These are phyloP conservation scores for Gymnopilus junonius DNA, from an alignment of 768 basidiomycete genomes.

Conservation along the genomic window DNA sequence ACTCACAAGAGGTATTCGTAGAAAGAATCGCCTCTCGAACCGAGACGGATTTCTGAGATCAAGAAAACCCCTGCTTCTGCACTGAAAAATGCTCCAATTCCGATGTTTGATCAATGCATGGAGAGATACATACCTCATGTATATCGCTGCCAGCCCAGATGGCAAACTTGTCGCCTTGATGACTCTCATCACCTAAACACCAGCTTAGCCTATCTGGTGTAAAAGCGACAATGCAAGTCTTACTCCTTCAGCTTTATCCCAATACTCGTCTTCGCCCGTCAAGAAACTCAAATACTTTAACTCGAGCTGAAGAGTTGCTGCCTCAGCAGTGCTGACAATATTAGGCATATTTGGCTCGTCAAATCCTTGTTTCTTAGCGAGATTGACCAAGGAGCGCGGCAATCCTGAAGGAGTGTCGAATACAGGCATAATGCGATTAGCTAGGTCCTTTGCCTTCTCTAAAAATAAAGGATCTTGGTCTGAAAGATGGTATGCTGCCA, in stretches of 20 bases:
- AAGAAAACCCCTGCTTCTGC: constrained; percentile 51
- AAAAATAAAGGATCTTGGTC: constrained; percentile 73
- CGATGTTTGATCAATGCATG: not conserved
- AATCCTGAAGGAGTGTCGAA: constrained; percentile 86
- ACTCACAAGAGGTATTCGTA: constrained; percentile 88
- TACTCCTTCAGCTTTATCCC: constrained; percentile 83
- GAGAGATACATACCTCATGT: constrained; percentile 61
- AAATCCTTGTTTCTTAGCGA: constrained; percentile 61
- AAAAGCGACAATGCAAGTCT: not conserved
- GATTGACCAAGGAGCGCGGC: constrained; percentile 78
- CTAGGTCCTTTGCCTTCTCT: constrained; percentile 80
- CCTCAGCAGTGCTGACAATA: constrained; percentile 83
- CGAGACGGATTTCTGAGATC: constrained; percentile 80
- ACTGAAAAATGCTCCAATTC: constrained; percentile 25
- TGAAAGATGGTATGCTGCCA: constrained; percentile 87
- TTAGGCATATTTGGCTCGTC: constrained; percentile 62
- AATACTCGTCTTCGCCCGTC: constrained; percentile 79
- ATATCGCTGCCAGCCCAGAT: constrained; percentile 83
- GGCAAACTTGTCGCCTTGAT: constrained; percentile 63
- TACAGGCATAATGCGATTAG: constrained; percentile 77
- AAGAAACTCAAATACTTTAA: constrained; percentile 82
- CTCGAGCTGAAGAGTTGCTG: constrained; percentile 87
- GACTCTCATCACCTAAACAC: constrained; percentile 60
- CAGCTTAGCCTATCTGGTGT: not conserved
- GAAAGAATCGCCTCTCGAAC: constrained; percentile 93